Base-by-base conservation (phyloP, 106 monocot species). In the Platanthera zijinensis region DNA sequence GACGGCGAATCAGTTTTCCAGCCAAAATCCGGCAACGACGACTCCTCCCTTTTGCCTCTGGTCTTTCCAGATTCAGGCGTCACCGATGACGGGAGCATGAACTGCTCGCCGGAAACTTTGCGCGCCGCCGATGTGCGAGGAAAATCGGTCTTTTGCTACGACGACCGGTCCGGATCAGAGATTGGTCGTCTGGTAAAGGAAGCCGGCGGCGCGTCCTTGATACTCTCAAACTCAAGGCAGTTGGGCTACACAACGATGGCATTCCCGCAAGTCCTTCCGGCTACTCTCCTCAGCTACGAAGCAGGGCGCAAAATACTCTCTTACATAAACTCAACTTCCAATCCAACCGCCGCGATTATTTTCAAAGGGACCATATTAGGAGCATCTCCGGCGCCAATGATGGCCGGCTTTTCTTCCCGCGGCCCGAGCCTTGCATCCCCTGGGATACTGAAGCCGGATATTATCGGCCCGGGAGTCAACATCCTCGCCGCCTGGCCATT, bases 381-480 rank as follows among this genome's bases (percentile, higher is more conserved):
- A 6, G 49, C 7, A 5, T 14, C 75, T 49, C 75, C 50, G 2
- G 74, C 79, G 7, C 83, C 75, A 3, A 28, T 48, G 1, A 19
- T 79, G 18, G 18, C 70, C 0, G 61, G 4, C 50, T 79, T 79
- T 57, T 83, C 78, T 30, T 83, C 79, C 4, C 45, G 78, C 12
- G 83, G 83, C 5, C 79, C 83, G 21, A 71, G 70, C 50, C 54
- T 2, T 50, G 69, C n/a, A 71, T 76, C 51, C 17, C 73, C 73
- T 0, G 52, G 52, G 22, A 21, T 73, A 9, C n/a, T 73, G 51
- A 73, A 73, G 22, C 73, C 51, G 3, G 51, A 73, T 22, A 50
- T 73, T 12, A 18, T 11, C 51, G 73, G 22, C 7, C 51, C 73
- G 3, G 73, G 73, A 9, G 9, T 73, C 11, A 73, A 50, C 51